phyloP scores from a whole-genome alignment of 2,329 filamentous ascomycete species.

The Diaporthe batatas region DNA sequence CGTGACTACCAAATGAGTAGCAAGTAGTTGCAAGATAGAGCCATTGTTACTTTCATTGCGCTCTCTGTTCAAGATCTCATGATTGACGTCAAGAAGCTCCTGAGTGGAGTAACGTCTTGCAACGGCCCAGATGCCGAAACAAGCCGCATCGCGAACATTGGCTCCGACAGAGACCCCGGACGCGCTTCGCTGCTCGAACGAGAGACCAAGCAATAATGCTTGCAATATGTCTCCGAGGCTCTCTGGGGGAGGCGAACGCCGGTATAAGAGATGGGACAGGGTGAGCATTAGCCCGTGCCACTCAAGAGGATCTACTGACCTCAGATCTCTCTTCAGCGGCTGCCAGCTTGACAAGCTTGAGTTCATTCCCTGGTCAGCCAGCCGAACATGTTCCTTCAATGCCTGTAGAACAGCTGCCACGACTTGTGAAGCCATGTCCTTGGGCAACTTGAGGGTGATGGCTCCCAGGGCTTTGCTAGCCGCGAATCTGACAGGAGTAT shows the following conservation, averaged over 20 bases:
- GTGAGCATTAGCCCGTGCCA: constrained; percentile 96
- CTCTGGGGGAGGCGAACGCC: constrained; percentile 79
- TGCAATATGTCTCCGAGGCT: constrained; percentile 82
- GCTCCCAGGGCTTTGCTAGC: constrained; percentile 94
- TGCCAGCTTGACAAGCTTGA: constrained; percentile 44
- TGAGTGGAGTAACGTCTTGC: constrained; percentile 86
- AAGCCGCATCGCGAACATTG: constrained; percentile 94
- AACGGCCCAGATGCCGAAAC: constrained; percentile 95
- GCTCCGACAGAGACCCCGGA: constrained; percentile 88
- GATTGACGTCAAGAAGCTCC: constrained; percentile 77
- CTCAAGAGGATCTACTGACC: constrained; percentile 81
- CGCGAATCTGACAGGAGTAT: constrained; percentile 90
- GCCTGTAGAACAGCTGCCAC: constrained; percentile 87
- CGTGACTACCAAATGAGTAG: constrained; percentile 82
- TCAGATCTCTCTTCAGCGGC: constrained; percentile 69
- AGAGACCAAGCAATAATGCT: constrained; percentile 81
- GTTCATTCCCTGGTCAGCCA: constrained; percentile 56
- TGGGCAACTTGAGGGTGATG: constrained; percentile 82
- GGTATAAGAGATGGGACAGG: constrained; percentile 87
- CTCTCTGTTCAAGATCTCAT: constrained; percentile 58
- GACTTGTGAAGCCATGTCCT: constrained; percentile 86
- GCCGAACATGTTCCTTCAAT: constrained; percentile 70
- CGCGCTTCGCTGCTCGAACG: constrained; percentile 89
- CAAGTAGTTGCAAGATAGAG: constrained; percentile 81
- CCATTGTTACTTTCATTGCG: constrained; percentile 53